phyloP scores from a whole-genome alignment of 179 eudicot genomes.

The Drosera spatulata region DNA sequence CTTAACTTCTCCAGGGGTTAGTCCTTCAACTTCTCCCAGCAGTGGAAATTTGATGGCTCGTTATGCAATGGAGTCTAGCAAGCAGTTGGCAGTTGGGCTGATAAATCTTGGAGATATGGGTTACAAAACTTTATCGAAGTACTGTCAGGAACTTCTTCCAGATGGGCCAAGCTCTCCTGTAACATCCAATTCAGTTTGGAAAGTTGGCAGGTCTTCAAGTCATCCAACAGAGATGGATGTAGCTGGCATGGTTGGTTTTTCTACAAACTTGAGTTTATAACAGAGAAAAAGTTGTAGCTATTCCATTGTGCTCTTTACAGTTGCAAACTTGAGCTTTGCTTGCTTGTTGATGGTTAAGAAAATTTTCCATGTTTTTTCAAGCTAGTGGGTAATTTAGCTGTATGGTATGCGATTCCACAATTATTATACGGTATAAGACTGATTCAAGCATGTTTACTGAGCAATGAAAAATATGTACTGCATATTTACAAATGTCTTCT shows the following conservation, averaged over 20 bases:
- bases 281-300: too few species aligned
- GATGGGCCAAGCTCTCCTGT: conserved; percentile 79
- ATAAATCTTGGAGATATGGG: conserved; percentile 83
- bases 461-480: neutral
- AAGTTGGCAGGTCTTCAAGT: conserved; percentile 44
- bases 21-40: conserved; percentile 94
- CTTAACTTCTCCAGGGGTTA: conserved; percentile 86
- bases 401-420: too few species aligned
- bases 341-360: too few species aligned
- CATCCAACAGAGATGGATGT: conserved; percentile 55
- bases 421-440: too few species aligned
- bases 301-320: too few species aligned
- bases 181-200: conserved; percentile 50
- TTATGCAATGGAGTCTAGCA: conserved; percentile 11
- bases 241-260: conserved; percentile 68
- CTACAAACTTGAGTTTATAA: neutral
- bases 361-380: too few species aligned
- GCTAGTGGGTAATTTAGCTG: too few species aligned
- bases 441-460: neutral
- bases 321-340: too few species aligned
- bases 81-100: conserved; percentile 79
- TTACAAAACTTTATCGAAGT: conserved; percentile 77
- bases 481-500: neutral
- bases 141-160: conserved; percentile 76
- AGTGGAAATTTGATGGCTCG: conserved; percentile 77